Evolutionary conservation across 768 basidiomycete species (phyloP), one percentile per base, ranked within the genome.

Genomic region (Baorangia bicolor): DNA sequence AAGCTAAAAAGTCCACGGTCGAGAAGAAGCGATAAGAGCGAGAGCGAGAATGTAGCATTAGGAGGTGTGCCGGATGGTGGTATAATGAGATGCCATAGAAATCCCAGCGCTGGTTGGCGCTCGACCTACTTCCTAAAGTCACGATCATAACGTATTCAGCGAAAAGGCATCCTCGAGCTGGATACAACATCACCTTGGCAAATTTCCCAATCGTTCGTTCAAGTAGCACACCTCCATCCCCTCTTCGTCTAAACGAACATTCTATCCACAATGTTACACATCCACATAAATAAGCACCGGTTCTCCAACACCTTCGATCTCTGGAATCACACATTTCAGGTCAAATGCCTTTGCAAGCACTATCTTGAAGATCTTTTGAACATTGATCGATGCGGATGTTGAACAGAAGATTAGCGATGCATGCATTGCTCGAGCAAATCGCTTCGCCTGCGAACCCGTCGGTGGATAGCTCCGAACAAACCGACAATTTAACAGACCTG

Each of bases 351-450:
- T 96, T 45, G 93, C 91, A 47, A 96, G 82, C 42, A 96, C 93
- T 73, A 97, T 97, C 80, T 97, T 95, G 85, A 96, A 96, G 62
- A 96, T 96, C 80, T 99, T 99, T 79, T 99, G 97, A 51, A 99
- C 96, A 74, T 99, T 99, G 78, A 98, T 97, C 58, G 95, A 95
- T 61, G 96, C 95, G 45, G 93, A 92, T 45, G 97, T 99, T 48
- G 96, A 98, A 76, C 96, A 99, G 76, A 98, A 99, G 73, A 99
- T 97, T 57, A 99, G 77, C n/a, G 95, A 96, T 18, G 97, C 95
- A 72, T 98, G 95, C 97, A 99, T 99, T 48, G 97, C 97, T 71
- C 92, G 89, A 58, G 95, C 93, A 75, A 99, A 99, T 64, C 96
- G 87, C 73, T 97, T 97, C 41, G 97, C 96, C 92, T 95, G 67